Base-by-base conservation (phyloP, 805 yeast species). In the Tetrapisispora phaffii region DNA sequence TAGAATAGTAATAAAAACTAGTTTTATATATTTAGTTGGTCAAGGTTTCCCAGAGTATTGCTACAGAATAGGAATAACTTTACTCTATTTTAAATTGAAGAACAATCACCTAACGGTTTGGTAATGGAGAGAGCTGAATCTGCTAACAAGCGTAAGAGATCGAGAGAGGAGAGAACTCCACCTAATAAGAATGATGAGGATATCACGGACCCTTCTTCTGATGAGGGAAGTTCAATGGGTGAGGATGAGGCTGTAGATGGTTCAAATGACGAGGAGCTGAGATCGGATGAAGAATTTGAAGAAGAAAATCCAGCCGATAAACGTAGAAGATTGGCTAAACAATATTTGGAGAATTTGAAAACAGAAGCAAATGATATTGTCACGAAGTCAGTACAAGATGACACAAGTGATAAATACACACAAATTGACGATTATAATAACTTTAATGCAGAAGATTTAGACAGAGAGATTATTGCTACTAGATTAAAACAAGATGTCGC, bases 301-400 rank as follows among this genome's bases (percentile, higher is more conserved):
- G 73, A 72, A 16, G 97, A 90, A 64, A 77, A 78, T 40, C 94
- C 89, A 8, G 94, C 96, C 0, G 98, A 93, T 58, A 88, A 86
- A 65, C 78, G 98, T 65, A 77, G 98, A 66, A 73, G 97, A 58
- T 72, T 93, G 48, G 97, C 97, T 16, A 88, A 88, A 64, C 93
- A 89, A 64, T 93, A 93, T 63, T 69, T 93, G 50, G 88, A 82
- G 39, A 84, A 83, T 57, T 67, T 93, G 57, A 79, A 84, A 60
- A 66, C 70, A 3, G 86, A 82, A 49, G 74, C 72, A 17, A 74
- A 68, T 22, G 67, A 62, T 2, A 65, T 65, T 36, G 71, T 65
- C 15, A 47, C 54, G 4, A 38, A 44, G 7, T 34, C 39, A 5
- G 56, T 48, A 39, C 52, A 47, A 29, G 54, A 50, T 7, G 51